Evolutionary conservation across 2,329 filamentous ascomycete species (phyloP).

Genomic region (Anisogramma anomala): DNA sequence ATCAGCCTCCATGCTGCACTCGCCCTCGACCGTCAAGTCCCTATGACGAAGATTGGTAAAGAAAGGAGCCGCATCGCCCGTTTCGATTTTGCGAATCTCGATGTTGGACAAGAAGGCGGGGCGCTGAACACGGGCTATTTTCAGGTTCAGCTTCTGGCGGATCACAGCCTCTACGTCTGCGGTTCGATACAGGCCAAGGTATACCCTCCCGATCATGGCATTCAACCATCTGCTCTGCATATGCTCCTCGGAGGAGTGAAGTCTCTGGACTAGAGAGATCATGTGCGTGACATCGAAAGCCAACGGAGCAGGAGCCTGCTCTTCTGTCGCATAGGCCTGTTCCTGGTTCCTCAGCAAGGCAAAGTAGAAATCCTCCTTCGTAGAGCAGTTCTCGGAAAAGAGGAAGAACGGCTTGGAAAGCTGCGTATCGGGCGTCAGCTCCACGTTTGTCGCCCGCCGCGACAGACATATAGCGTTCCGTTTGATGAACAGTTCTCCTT

Average conservation of each 20-base stretch:
- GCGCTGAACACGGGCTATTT: slow-evolving; percentile 86
- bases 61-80: slow-evolving; percentile 76
- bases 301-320: slow-evolving; percentile 55
- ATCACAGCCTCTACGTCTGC: slow-evolving; percentile 68
- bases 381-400: slow-evolving; percentile 89
- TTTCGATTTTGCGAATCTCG: slow-evolving; percentile 69
- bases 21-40: slow-evolving; percentile 84
- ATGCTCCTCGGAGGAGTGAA: slow-evolving; percentile 88
- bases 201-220: slow-evolving; percentile 76
- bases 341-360: slow-evolving; percentile 78
- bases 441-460: slow-evolving; percentile 46
- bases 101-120: slow-evolving; percentile 82
- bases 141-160: slow-evolving; percentile 81
- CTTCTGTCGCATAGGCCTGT: slow-evolving; percentile 45
- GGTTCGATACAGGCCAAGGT: slow-evolving; percentile 79
- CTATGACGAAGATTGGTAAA: slow-evolving; percentile 81
- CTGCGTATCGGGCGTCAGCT: slow-evolving; percentile 42
- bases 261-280: slow-evolving; percentile 74
- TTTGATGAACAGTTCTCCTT: slow-evolving; percentile 94
- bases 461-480: slow-evolving; percentile 75
- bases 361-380: slow-evolving; percentile 98
- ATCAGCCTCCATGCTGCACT: slow-evolving; percentile 77
- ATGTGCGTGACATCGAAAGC: slow-evolving; percentile 77
- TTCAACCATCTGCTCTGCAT: slow-evolving; percentile 89
- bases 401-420: slow-evolving; percentile 78